Base-by-base conservation (phyloP, 768 basidiomycete genomes). In the Rhodocollybia butyracea region DNA sequence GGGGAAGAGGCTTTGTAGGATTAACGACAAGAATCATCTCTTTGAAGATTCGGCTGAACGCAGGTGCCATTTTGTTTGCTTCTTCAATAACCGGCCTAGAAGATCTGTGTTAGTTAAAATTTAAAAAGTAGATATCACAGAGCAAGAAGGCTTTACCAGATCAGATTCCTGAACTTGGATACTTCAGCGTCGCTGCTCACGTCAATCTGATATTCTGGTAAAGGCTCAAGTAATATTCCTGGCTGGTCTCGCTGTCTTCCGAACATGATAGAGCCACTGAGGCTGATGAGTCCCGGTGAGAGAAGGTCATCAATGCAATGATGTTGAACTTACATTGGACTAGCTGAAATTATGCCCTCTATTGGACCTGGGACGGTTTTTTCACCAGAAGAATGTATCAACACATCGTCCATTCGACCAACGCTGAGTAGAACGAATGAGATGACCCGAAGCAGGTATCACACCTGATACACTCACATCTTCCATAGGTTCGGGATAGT, bases 1-100 rank as follows among this genome's bases (percentile, higher is more conserved):
- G 73, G 17, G 72, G 64, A 38, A 82, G 65, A 1, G 75, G 78
- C 53, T 77, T 77, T 0, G 65, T 66, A 1, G 62, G 61, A 4
- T 67, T 63, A 0, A 76, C 67, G 17, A 81, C 61, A 24, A 82
- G 43, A 34, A 83, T 76, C 78, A 82, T 78, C 60, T 83, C 76
- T 58, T 77, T 77, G 64, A 76, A 79, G 13, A 79, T 69, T 24
- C 74, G 66, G 55, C 76, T 77, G 41, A 73, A 77, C 0, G 68
- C 51, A 0, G 78, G 77, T 0, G 72, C 69, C 2, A 61, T 61
- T 22, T 54, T 63, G 60, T 80, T 80, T 3, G 76, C 77, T 24
- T 75, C 70, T 19, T 76, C 76, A 1, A 78, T 68, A 10, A 63
- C 59, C 3, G 63, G 66, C 72, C 73, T 78, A 34, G 15, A 22